phyloP scores from a whole-genome alignment of 176 grass and related monocot species.

The Triticum dicoccoides region DNA sequence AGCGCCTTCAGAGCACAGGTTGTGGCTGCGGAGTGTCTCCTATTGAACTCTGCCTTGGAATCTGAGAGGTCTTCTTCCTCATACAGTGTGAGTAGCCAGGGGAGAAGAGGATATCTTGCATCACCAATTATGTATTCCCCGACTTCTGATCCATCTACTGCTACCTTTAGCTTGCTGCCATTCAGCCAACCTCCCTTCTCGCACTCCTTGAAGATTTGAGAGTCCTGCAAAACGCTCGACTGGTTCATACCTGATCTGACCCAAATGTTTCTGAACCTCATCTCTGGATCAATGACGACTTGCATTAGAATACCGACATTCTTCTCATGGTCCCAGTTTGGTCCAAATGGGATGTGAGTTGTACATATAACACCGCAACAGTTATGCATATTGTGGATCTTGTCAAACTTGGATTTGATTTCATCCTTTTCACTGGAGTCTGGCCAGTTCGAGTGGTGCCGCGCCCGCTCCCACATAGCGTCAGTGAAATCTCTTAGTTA shows the following conservation, averaged over 20 bases:
- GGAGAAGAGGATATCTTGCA: not conserved
- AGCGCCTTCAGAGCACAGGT: not conserved
- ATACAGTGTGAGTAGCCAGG: not conserved
- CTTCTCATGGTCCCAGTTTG: too few relatives aligned
- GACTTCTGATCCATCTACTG: not conserved
- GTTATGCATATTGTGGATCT: constrained; percentile 49
- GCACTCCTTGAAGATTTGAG: not conserved
- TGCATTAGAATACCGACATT: accelerated
- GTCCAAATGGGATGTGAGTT: constrained; percentile 26
- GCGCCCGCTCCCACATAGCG: constrained; percentile 27
- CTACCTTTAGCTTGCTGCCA: not conserved
- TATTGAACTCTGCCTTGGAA: not conserved
- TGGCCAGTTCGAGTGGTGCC: constrained; percentile 43
- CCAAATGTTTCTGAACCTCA: not conserved
- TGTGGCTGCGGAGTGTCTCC: not conserved
- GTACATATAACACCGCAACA: constrained; percentile 66
- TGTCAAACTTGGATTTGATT: constrained; percentile 48
- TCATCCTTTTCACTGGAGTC: constrained; percentile 14
- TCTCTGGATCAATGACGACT: not conserved
- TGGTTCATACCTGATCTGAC: too few relatives aligned
- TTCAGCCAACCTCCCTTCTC: not conserved
- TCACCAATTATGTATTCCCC: not conserved
- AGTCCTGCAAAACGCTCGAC: accelerated
- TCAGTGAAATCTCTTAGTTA: constrained; percentile 41
- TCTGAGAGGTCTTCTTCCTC: not conserved